These are phyloP conservation scores for Zalaria obscura DNA, from an alignment of 2,329 filamentous ascomycete genomes.

Conservation along the genomic window DNA sequence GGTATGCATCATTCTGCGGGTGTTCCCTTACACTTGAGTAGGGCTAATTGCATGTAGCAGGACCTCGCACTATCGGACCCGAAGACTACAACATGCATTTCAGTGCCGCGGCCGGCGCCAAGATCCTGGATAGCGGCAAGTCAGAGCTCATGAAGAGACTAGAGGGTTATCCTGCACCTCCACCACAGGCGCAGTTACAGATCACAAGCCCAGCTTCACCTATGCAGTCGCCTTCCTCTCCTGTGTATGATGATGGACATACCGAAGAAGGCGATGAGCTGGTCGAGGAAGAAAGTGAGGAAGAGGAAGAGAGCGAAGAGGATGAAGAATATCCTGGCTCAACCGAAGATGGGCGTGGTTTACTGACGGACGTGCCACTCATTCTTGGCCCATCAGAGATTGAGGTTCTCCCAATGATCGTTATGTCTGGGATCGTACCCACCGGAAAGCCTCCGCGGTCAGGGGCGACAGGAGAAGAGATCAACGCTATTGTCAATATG, in stretches of 20 bases:
- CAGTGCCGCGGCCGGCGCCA: conserved; percentile 31
- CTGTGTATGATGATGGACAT: conserved; percentile 4
- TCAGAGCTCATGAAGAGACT: conserved; percentile 36
- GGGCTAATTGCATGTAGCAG: conserved; percentile 1
- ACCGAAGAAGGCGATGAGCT: conserved; percentile 5
- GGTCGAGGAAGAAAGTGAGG: conserved; percentile 35
- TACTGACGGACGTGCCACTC: conserved; percentile 86
- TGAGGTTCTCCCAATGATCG: conserved; percentile 90
- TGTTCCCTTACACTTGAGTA: neutral
- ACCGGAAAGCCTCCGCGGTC: conserved; percentile 38
- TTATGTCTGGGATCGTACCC: conserved; percentile 87
- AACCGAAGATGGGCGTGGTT: conserved; percentile 58
- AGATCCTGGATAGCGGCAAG: conserved; percentile 35
- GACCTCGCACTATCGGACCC: conserved; percentile 15
- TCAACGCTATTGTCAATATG: conserved; percentile 54
- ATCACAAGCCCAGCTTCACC: conserved; percentile 17
- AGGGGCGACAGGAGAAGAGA: conserved; percentile 41
- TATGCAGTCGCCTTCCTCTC: conserved; percentile 6
- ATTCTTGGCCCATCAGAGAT: conserved; percentile 92
- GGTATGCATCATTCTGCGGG: neutral
- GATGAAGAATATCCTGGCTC: conserved; percentile 55
- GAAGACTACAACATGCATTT: conserved; percentile 36
- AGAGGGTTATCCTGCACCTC: conserved; percentile 24
- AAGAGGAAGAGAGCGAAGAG: conserved; percentile 53
- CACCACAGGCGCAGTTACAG: conserved; percentile 7